These are phyloP conservation scores for Sclerotinia minor DNA, from an alignment of 2,329 filamentous ascomycete genomes.

Conservation along the genomic window DNA sequence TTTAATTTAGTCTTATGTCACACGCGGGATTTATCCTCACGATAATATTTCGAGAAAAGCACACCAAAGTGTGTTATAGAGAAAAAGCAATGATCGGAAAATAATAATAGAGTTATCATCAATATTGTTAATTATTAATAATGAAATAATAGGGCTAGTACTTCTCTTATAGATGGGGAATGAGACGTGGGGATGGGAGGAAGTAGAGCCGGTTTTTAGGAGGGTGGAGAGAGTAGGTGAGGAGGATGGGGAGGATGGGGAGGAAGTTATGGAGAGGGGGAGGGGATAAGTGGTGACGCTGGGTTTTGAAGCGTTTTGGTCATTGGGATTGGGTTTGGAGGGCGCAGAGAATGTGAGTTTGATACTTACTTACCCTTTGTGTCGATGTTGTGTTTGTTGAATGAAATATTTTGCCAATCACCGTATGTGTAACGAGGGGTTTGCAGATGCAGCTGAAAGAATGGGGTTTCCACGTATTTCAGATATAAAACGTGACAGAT, in stretches of 20 bases:
- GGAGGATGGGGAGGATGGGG: neutral
- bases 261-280: neutral
- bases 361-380: neutral
- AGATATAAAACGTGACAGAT: constrained; percentile 20
- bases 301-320: neutral
- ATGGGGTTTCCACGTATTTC: constrained; percentile 19
- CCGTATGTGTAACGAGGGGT: neutral
- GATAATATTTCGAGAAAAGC: too few relatives aligned
- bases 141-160: too few relatives aligned
- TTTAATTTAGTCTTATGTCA: too few relatives aligned
- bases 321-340: constrained; percentile 2
- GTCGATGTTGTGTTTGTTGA: too few relatives aligned
- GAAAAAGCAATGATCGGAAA: too few relatives aligned
- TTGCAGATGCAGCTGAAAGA: constrained; percentile 5
- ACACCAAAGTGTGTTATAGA: too few relatives aligned
- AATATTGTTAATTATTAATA: too few relatives aligned
- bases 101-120: too few relatives aligned
- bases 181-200: constrained; percentile 47
- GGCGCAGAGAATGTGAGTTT: constrained; percentile 8
- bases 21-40: too few relatives aligned
- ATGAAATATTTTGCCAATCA: neutral
- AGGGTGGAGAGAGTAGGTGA: constrained; percentile 38
- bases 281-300: neutral
- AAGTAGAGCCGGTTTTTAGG: constrained; percentile 45
- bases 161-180: too few relatives aligned